Evolutionary conservation across 306 rosid genomes (phyloP).

Genomic region (Luffa acutangula): DNA sequence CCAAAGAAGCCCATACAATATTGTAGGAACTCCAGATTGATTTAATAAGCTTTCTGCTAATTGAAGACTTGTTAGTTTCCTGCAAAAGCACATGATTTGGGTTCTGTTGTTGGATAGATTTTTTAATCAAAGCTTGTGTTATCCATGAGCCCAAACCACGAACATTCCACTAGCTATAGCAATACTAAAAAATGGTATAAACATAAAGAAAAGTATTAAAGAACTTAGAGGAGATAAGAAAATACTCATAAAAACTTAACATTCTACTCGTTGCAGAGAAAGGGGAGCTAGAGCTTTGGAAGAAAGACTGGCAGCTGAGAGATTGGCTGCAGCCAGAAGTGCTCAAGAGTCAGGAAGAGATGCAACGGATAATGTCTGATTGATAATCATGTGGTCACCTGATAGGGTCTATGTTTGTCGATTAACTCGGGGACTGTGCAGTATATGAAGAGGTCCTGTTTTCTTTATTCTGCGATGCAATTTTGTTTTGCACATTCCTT

Average conservation of each 20-base stretch:
- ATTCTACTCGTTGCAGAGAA: conserved; percentile 40
- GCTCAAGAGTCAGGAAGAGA: conserved; percentile 40
- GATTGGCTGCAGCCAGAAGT: conserved; percentile 39
- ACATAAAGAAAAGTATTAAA: not conserved
- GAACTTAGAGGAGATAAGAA: not conserved
- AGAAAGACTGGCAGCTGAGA: conserved; percentile 83
- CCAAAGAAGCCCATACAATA: no score
- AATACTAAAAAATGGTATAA: not conserved
- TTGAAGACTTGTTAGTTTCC: no score
- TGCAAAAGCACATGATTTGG: no score
- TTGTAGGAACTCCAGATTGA: no score
- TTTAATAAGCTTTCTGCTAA: no score
- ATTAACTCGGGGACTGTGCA: conserved; percentile 21
- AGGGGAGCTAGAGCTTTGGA: conserved; percentile 94
- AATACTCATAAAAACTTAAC: not conserved
- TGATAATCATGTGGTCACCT: conserved; percentile 13
- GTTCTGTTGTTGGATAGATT: no score
- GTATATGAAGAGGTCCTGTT: conserved; percentile 1
- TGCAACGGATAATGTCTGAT: conserved; percentile 48
- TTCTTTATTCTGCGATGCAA: not conserved
- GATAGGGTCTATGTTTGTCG: conserved; percentile 5
- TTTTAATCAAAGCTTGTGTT: no score
- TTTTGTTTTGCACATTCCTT: conserved; percentile 24
- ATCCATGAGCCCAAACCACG: no score
- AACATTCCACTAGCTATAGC: no score